Evolutionary conservation across 441 rosid species (phyloP), one percentile per base, ranked within the genome.

Genomic region (Adansonia gregorii): DNA sequence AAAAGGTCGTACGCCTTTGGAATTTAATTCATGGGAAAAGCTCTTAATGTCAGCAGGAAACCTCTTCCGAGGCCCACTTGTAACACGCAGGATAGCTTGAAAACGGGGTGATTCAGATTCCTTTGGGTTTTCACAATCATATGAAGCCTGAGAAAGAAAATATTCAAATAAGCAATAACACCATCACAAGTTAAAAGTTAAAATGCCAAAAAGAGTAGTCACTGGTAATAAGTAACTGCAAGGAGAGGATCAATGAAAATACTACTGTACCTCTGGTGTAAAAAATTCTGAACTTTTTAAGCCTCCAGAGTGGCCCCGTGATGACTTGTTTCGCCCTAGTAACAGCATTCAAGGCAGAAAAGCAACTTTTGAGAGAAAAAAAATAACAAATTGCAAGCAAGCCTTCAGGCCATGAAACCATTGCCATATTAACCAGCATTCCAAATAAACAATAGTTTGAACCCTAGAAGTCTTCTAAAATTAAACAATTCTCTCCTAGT

Each of bases 81-180:
- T 96, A 71, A 90, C 87, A 74, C 99, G 95, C 20, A 95, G 97
- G 71, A 95, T 92, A 60, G 99, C 99, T 91, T 95, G 97, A 82
- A 94, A 92, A 75, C 98, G 98, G 19, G 99, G 99, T 65, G 99
- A 95, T 79, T 95, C 99, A 27, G 99, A 95, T 84, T 95, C 98
- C 89, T 94, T 64, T 31, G 94, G 91, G 83, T 89, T 90, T 81
- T 89, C 95, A 89, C 85, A 89, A 80, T 91, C 93, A 87, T 80
- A 85, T 31, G 89, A 84, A 84, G 80, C 79, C 91, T 90, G 78
- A 46, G 79, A 83, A 76, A 78, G 72, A 65, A 77, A 72, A 81
- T 73, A 81, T 60, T 72, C 72, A 63, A 74, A 51, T 51, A 78
- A 73, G 11, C 46, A 49, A 27, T 39, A 55, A 55, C 24, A 65